Conservation (phyloP, 2,329 filamentous ascomycete genomes). For the Cercospora canescens region DNA sequence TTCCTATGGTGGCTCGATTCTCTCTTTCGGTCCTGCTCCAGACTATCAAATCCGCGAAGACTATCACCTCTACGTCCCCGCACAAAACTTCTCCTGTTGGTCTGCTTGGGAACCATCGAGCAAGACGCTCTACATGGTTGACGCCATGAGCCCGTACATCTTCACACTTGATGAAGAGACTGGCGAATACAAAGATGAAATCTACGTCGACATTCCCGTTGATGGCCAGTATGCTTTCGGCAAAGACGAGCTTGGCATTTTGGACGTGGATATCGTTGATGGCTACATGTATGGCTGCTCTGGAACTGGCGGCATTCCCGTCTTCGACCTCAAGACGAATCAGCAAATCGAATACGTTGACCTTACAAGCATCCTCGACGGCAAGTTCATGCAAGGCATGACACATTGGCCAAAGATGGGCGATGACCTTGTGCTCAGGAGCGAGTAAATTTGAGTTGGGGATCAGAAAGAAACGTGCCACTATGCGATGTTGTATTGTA, state of each 20-base stretch:
- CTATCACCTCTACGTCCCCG: background rate
- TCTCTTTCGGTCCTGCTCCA: background rate
- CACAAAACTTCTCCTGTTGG: background rate
- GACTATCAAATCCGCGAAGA: background rate
- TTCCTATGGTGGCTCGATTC: background rate
- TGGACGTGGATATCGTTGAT: background rate
- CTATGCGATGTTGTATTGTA: background rate
- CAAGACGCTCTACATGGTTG: background rate
- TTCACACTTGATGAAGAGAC: background rate
- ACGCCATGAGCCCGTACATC: background rate
- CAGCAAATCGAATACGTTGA: background rate
- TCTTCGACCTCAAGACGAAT: background rate
- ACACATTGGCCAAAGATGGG: background rate
- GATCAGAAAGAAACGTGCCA: background rate
- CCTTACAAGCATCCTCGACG: background rate
- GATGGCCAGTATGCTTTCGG: background rate
- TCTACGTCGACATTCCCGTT: background rate
- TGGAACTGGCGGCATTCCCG: background rate
- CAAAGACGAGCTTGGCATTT: background rate
- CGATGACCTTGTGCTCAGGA: background rate
- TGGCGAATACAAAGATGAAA: background rate
- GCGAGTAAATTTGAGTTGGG: background rate
- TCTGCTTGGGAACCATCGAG: background rate
- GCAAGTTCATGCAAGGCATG: background rate
- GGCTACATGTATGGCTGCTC: background rate